Conservation (phyloP, 495 filamentous ascomycete species). For the Filosporella fistucella region DNA sequence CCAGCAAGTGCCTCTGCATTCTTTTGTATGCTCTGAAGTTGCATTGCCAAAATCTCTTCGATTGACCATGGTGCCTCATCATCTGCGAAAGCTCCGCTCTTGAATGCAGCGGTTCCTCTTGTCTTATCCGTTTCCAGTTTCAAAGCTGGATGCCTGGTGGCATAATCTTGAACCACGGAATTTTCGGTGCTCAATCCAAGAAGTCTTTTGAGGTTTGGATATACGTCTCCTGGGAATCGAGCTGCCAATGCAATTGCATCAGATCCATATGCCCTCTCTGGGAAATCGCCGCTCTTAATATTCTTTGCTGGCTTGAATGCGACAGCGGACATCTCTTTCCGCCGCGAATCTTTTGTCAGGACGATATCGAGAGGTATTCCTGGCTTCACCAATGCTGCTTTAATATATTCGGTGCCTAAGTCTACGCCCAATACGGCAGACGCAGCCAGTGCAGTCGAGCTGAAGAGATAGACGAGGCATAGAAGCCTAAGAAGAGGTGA, state of each 20-base stretch:
- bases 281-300: conserved; percentile 59
- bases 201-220: conserved; percentile 85
- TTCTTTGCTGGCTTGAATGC: conserved; percentile 81
- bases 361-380: conserved; percentile 98
- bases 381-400: conserved; percentile 93
- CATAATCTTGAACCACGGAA: conserved; percentile 62
- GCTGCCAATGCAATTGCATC: conserved; percentile 85
- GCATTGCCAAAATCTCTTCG: conserved; percentile 95
- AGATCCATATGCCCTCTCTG: conserved; percentile 86
- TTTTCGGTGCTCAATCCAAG: conserved; percentile 66
- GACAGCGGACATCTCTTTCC: conserved; percentile 89
- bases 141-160: conserved; percentile 65
- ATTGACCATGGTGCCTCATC: conserved; percentile 73
- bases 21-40: conserved; percentile 78
- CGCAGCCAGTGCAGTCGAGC: conserved; percentile 43
- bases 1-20: conserved; percentile 87
- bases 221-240: conserved; percentile 88
- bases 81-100: conserved; percentile 64
- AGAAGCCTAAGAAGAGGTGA: conserved; percentile 41
- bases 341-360: conserved; percentile 95
- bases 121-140: conserved; percentile 48
- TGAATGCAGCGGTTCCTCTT: conserved; percentile 70
- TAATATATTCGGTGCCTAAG: conserved; percentile 95
- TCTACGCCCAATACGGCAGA: conserved; percentile 87
- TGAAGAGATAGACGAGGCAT: conserved; percentile 43